Base-by-base conservation (phyloP, 805 yeast species). In the Torulaspora quercuum region DNA sequence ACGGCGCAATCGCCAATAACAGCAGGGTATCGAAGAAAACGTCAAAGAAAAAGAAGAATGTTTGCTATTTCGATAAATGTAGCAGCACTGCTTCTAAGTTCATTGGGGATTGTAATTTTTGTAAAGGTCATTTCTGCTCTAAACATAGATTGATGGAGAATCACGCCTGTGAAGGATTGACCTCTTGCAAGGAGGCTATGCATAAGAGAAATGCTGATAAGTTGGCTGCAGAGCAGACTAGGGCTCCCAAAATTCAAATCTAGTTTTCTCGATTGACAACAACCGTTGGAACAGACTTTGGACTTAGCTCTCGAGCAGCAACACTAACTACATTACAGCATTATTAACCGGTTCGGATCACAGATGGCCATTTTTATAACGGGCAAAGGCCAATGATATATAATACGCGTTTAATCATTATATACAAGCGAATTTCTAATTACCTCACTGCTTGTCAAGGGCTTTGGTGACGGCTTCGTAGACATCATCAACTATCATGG, bases 71-170 rank as follows among this genome's bases (percentile, higher is more conserved):
- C 59, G 62, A 61, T 20, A 53, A 66, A 18, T 87, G 95, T 63
- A 67, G 72, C 13, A 70, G 81, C n/a, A 66, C 75, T 8, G 85
- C 89, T 1, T 61, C 73, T 33, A 67, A 77, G 15, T 72, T 75
- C 33, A 75, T 85, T 28, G 96, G 96, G 31, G 88, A 81, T 58
- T 87, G 96, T 61, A 73, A 78, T 36, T 82, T 80, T 56, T 87
- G 96, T 61, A 75, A 76, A 31, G 94, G 95, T 29, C 82, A 80
- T 53, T 87, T 77, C 61, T 87, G 96, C 62, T 81, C 90, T 20
- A 82, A 82, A 53, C 96, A 87, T 65, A 73, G 96, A 39, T 68
- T 87, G 38, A 69, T 88, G 64, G 96, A 87, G 62, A 87, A 80
- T 60, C 96, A 87, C 63, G 59, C 71, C 41, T 87, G 96, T 58